Percentiles rank a stretch among this genome's conserved stretches.
phyloP scores from a whole-genome alignment of 768 basidiomycete species.

The Trametes coccinea region DNA sequence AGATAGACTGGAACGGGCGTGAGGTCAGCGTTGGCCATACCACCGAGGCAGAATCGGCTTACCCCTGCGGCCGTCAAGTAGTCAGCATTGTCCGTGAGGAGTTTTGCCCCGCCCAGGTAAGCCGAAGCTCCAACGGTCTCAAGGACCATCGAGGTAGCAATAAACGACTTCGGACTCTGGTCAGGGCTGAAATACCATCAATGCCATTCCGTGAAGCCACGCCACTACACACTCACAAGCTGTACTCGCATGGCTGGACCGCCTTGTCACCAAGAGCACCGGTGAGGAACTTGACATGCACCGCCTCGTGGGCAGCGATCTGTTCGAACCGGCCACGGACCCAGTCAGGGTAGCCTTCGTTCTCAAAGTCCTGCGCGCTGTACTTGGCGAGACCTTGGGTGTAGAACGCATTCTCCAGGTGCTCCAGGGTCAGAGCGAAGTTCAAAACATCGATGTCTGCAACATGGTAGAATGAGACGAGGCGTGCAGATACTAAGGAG shows the following conservation, averaged over 20 bases:
- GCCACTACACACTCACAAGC: constrained; percentile 45
- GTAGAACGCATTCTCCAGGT: constrained; percentile 50
- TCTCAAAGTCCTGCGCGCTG: constrained; percentile 44
- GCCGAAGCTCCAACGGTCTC: constrained; percentile 58
- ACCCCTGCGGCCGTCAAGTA: constrained; percentile 54
- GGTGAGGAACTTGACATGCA: constrained; percentile 56
- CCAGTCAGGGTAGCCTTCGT: constrained; percentile 49
- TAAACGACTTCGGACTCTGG: constrained; percentile 45
- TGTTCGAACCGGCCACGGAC: constrained; percentile 52
- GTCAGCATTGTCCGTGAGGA: constrained; percentile 38
- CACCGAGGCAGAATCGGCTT: neutral
- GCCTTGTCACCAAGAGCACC: constrained; percentile 45
- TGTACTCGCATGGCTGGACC: constrained; percentile 58
- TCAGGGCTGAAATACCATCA: constrained; percentile 35
- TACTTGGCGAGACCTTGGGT: constrained; percentile 44
- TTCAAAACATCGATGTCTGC: constrained; percentile 40
- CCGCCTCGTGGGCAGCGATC: constrained; percentile 53
- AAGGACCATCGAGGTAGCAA: constrained; percentile 44
- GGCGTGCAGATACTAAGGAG: too few species aligned
- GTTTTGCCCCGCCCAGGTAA: constrained; percentile 56
- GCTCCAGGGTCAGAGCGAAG: constrained; percentile 49
- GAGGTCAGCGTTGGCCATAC: neutral
- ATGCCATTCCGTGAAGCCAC: too few species aligned
- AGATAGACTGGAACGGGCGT: constrained; percentile 39
- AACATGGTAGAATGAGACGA: neutral